A percentile compares a stretch with the other conserved stretches of the same genome.
Evolutionary conservation across 306 rosid genomes (phyloP).

Genomic region (Sesbania bispinosa): DNA sequence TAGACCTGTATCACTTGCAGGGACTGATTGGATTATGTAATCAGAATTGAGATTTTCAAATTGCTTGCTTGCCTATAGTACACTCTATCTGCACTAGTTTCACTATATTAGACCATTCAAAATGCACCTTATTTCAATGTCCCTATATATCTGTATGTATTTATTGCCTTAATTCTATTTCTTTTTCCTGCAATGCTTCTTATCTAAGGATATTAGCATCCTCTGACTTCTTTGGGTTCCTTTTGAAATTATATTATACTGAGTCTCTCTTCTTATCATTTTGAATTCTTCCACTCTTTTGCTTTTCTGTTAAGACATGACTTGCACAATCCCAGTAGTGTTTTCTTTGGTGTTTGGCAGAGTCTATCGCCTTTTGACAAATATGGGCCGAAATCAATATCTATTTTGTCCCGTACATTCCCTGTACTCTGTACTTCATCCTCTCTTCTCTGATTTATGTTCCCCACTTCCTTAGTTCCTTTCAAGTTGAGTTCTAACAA

Average conservation of each 20-base stretch:
- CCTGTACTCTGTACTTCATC: neutral
- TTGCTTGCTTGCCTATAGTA: neutral
- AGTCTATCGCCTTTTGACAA: neutral
- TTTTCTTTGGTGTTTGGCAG: neutral
- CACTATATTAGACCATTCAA: neutral
- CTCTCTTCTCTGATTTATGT: neutral
- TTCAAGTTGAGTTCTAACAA: neutral
- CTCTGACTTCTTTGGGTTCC: neutral
- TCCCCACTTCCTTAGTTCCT: neutral
- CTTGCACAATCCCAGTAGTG: neutral
- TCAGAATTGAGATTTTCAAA: neutral
- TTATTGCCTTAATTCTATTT: neutral
- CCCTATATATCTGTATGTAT: too few relatives aligned
- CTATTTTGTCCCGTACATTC: too few relatives aligned
- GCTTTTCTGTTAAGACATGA: neutral
- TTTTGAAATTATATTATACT: neutral
- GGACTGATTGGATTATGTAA: neutral
- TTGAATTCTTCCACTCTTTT: neutral
- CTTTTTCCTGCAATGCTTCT: neutral
- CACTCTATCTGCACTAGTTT: neutral
- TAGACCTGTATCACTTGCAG: neutral
- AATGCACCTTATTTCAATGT: neutral
- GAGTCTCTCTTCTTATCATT: neutral
- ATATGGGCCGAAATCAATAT: neutral
- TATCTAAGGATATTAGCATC: neutral